Conservation (phyloP, 768 basidiomycete species). For the Tylopilus intermedius region DNA sequence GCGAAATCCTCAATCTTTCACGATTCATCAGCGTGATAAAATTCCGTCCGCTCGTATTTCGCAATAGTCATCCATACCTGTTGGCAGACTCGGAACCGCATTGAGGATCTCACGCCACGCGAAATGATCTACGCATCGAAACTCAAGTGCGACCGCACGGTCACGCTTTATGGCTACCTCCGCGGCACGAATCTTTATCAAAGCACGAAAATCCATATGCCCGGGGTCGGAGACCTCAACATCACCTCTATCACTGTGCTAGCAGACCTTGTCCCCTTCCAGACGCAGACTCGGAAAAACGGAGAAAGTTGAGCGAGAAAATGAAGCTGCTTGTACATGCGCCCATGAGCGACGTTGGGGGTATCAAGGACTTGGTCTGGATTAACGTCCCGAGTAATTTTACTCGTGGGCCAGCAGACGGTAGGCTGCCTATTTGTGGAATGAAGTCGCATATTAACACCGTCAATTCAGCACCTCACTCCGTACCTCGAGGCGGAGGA, state of each 20-base stretch:
- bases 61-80: slow-evolving; percentile 92
- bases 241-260: slow-evolving; percentile 70
- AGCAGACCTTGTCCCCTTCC: slow-evolving; percentile 97
- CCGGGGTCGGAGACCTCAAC: slow-evolving; percentile 87
- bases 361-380: slow-evolving; percentile 96
- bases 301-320: slow-evolving; percentile 91
- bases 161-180: slow-evolving; percentile 93
- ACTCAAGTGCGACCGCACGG: slow-evolving; percentile 89
- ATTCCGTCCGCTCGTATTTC: slow-evolving; percentile 93
- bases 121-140: slow-evolving; percentile 72
- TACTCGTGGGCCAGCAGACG: slow-evolving; percentile 65
- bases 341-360: slow-evolving; percentile 98
- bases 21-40: slow-evolving; percentile 98
- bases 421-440: slow-evolving; percentile 34
- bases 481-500: slow-evolving; percentile 83
- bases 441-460: not conserved
- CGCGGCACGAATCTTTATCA: slow-evolving; percentile 79
- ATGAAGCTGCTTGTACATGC: slow-evolving; percentile 89
- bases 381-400: slow-evolving; percentile 97
- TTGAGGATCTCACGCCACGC: slow-evolving; percentile 91
- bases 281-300: slow-evolving; percentile 83
- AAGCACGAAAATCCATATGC: slow-evolving; percentile 84
- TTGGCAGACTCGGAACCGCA: slow-evolving; percentile 68
- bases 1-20: slow-evolving; percentile 91
- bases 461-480: slow-evolving; percentile 48